Base-by-base conservation (phyloP, 495 filamentous ascomycete genomes). In the Penicillium steckii region DNA sequence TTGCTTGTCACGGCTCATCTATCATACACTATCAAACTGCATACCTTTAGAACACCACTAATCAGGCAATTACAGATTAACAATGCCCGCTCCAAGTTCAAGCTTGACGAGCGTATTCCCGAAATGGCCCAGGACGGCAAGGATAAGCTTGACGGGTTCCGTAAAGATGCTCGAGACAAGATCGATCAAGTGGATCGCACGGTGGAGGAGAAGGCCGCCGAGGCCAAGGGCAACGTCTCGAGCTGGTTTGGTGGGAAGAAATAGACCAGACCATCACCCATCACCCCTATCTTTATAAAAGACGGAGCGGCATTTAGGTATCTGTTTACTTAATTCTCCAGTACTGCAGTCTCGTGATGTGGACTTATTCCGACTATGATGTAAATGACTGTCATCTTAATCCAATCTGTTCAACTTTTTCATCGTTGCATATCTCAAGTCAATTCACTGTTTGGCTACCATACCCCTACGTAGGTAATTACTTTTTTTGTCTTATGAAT, bases 201-300 rank as follows among this genome's bases (percentile, higher is more conserved):
- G 60, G 80, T 95, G 21, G 88, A 91, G 74, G 75, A 85, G 57
- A 84, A 84, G 59, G 82, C 91, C 10, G 67, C 82, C 6, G 87
- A 93, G 67, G 86, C 89, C 8, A 95, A 95, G 82, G 80, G 84
- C 46, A 81, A 81, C 17, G 69, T 94, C 51, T 85, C 84, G 23
- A 82, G 85, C 46, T 96, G 90, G 91, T 92, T 95, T 55, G 85
- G 88, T 27, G 61, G 74, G 29, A 82, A 81, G 66, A 80, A 85
- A 66, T 88, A 82, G 38, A 41, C 26, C 26, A 27, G 26, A 27
- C 4, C 4, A 27, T 5, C 5, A 27, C 5, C 26, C 10, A 27
- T 27, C 26, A 27, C 10, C 26, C 5, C 4, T 3, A 15, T 17
- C 33, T 37, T 15, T 37, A 37, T 37, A 18, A n/a, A n/a, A n/a